Percentiles rank a stretch among this genome's conserved stretches.
Evolutionary conservation across 768 basidiomycete genomes (phyloP).

Genomic region (Neoboletus magnificus): DNA sequence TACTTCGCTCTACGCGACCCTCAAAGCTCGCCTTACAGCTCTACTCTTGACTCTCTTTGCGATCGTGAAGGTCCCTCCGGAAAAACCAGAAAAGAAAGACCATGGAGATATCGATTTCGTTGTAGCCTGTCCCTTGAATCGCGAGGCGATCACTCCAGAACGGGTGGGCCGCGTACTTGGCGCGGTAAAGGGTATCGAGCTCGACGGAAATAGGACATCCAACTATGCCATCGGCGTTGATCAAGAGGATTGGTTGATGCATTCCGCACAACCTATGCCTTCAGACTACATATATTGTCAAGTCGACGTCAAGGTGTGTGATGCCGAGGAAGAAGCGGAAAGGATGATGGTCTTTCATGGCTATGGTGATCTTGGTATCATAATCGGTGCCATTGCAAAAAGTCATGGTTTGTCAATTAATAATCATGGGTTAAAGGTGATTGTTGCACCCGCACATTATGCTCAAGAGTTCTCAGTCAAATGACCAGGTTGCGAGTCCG

Average conservation of each 20-base stretch:
- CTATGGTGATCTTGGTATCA: constrained; percentile 74
- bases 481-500: constrained; percentile 25
- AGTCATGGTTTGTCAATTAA: constrained; percentile 51
- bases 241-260: constrained; percentile 37
- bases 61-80: constrained; percentile 52
- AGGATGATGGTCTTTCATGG: constrained; percentile 54
- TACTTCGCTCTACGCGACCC: constrained; percentile 46
- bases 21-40: constrained; percentile 46
- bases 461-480: constrained; percentile 18
- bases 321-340: constrained; percentile 46
- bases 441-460: not conserved
- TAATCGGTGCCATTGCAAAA: constrained; percentile 54
- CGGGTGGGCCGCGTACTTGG: constrained; percentile 41
- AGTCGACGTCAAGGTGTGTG: constrained; percentile 64
- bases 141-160: constrained; percentile 31
- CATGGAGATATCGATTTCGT: constrained; percentile 71
- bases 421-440: constrained; percentile 57
- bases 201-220: constrained; percentile 54
- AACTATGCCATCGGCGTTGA: constrained; percentile 57
- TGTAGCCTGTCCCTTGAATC: constrained; percentile 43
- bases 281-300: constrained; percentile 35
- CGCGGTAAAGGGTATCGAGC: constrained; percentile 44
- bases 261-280: constrained; percentile 3
- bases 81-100: constrained; percentile 63
- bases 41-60: constrained; percentile 46